Percentiles rank a stretch among this genome's conserved stretches.
Conservation (phyloP, 106 monocot genomes). For the Dendrobium officinale region DNA sequence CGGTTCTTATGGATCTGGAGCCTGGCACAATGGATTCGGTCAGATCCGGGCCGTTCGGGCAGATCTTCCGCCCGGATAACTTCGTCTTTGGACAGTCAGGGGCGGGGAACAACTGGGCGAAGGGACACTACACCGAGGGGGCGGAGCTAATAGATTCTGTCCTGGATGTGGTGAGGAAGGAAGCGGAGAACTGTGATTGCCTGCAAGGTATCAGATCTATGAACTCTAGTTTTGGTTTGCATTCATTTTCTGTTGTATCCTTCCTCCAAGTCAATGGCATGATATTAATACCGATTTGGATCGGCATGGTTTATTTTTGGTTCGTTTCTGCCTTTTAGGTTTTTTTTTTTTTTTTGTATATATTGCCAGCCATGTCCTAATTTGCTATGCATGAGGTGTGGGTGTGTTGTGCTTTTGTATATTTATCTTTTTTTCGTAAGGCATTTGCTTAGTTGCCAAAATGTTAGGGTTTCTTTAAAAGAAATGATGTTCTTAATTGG, state of each 20-base stretch:
- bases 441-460: too few relatives aligned
- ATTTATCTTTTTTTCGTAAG: too few relatives aligned
- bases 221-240: not conserved
- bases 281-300: too few relatives aligned
- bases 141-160: slow-evolving; percentile 16
- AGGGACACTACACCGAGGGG: slow-evolving; percentile 22
- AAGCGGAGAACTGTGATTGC: slow-evolving; percentile 24
- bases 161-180: slow-evolving; percentile 18
- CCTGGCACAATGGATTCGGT: slow-evolving; percentile 9
- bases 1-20: slow-evolving; percentile 9
- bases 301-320: not conserved
- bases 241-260: not conserved
- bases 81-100: slow-evolving; percentile 5
- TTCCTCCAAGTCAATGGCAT: not conserved
- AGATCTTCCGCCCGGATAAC: slow-evolving; percentile 9
- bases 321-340: not conserved
- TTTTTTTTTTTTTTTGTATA: not conserved
- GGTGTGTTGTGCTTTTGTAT: too few relatives aligned
- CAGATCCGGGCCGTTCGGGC: slow-evolving; percentile 5
- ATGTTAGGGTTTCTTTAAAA: too few relatives aligned
- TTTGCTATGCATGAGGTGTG: too few relatives aligned
- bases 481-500: too few relatives aligned
- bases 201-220: slow-evolving; percentile 14
- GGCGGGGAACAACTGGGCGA: slow-evolving; percentile 22
- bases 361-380: too few relatives aligned